phyloP scores from a whole-genome alignment of 805 yeast species.

The Saccharomycopsis synnaedendra region DNA sequence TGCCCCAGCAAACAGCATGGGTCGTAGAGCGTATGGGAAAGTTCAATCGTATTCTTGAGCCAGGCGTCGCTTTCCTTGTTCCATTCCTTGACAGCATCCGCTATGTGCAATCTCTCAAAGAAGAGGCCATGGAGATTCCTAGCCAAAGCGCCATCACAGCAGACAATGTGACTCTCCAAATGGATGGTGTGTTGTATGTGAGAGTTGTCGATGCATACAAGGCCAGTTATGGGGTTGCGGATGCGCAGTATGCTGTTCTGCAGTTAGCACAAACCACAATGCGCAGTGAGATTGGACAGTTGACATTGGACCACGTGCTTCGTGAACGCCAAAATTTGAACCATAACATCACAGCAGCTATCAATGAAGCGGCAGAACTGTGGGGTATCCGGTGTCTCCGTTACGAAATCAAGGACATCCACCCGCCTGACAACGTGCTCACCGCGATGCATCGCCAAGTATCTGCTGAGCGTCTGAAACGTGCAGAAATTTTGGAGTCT shows the following conservation, averaged over 20 bases:
- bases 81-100: constrained; percentile 69
- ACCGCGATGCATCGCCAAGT: constrained; percentile 92
- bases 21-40: constrained; percentile 87
- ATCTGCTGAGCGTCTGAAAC: constrained; percentile 73
- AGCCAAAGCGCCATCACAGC: constrained; percentile 77
- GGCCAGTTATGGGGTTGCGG: constrained; percentile 83
- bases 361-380: constrained; percentile 73
- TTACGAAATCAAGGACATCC: constrained; percentile 80
- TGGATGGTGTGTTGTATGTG: constrained; percentile 76
- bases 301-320: constrained; percentile 68
- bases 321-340: constrained; percentile 67
- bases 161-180: constrained; percentile 74
- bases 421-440: constrained; percentile 75
- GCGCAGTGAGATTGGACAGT: constrained; percentile 81
- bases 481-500: constrained; percentile 79
- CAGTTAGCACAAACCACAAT: constrained; percentile 86
- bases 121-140: constrained; percentile 77
- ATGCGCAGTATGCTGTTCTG: constrained; percentile 73
- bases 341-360: constrained; percentile 59
- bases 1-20: constrained; percentile 89
- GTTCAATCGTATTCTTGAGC: constrained; percentile 56
- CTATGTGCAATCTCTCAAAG: constrained; percentile 75
- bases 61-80: constrained; percentile 64
- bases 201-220: constrained; percentile 72
- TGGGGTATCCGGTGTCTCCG: constrained; percentile 83